Conservation (phyloP, 106 monocot genomes). For the Acorus gramineus region DNA sequence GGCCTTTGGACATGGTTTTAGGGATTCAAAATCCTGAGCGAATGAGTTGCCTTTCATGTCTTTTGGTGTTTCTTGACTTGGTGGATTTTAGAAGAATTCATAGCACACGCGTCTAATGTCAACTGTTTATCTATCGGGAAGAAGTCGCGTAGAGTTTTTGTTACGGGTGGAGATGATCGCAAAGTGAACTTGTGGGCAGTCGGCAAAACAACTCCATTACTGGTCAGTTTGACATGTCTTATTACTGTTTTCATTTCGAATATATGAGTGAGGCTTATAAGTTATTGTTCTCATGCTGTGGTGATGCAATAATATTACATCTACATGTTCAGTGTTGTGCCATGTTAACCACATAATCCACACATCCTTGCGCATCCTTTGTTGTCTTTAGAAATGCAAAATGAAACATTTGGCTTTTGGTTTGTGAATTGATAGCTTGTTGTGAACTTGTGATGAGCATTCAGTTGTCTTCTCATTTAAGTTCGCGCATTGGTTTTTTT, state of each 20-base stretch:
- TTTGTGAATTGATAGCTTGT: too few relatives aligned
- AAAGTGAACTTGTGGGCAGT: slow-evolving; percentile 76
- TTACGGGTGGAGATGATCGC: slow-evolving; percentile 75
- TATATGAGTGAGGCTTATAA: neutral
- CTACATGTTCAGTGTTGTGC: too few relatives aligned
- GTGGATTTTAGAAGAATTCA: slow-evolving; percentile 54
- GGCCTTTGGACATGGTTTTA: too few relatives aligned
- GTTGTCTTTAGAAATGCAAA: too few relatives aligned
- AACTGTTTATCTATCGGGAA: slow-evolving; percentile 77
- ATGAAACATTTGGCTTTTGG: too few relatives aligned
- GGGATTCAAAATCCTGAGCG: too few relatives aligned
- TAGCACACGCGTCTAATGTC: slow-evolving; percentile 62
- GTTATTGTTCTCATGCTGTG: neutral
- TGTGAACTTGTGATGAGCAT: too few relatives aligned
- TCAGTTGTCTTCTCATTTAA: too few relatives aligned
- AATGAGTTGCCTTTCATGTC: neutral
- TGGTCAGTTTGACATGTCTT: slow-evolving; percentile 40
- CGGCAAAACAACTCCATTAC: slow-evolving; percentile 46
- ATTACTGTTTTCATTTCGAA: neutral
- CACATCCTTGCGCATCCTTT: too few relatives aligned
- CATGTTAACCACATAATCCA: too few relatives aligned
- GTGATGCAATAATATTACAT: too few relatives aligned
- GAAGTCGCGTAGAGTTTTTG: slow-evolving; percentile 67
- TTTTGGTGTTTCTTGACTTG: slow-evolving; percentile 15
- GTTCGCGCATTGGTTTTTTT: too few relatives aligned